Percentiles rank a stretch among this genome's conserved stretches.
Evolutionary conservation across 208 protist species (phyloP).

Genomic region (Wallacemonas sp.): DNA sequence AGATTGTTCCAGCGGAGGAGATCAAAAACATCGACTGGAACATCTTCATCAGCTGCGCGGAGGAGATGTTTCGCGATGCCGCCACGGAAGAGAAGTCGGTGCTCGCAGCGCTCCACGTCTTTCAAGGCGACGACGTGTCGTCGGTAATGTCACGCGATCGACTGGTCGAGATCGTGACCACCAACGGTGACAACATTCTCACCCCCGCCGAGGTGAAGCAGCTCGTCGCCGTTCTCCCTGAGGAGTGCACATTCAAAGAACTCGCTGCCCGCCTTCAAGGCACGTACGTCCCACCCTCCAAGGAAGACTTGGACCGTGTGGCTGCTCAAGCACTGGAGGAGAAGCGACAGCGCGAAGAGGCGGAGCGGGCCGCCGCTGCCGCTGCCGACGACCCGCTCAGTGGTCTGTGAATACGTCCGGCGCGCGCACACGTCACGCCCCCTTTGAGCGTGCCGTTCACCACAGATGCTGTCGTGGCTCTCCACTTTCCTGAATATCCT

Average conservation of each 20-base stretch:
- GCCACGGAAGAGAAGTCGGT: conserved; percentile 66
- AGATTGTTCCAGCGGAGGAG: conserved; percentile 76
- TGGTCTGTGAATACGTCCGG: conserved; percentile 18
- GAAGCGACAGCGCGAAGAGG: conserved; percentile 40
- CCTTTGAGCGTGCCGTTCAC: too few relatives aligned
- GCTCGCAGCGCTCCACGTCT: conserved; percentile 55
- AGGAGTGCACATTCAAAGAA: conserved; percentile 59
- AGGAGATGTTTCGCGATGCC: conserved; percentile 80
- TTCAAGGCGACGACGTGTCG: conserved; percentile 22
- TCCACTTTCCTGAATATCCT: too few relatives aligned
- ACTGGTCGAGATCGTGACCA: conserved; percentile 69
- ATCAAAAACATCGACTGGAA: conserved; percentile 94
- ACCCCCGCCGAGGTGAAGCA: conserved; percentile 76
- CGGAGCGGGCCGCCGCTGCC: conserved; percentile 26
- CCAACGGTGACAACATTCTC: conserved; percentile 79
- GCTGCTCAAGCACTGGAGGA: conserved; percentile 42
- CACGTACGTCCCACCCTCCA: conserved; percentile 74
- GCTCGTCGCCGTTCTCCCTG: conserved; percentile 39
- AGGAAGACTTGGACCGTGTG: conserved; percentile 64
- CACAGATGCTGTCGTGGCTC: too few relatives aligned
- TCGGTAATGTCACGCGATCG: conserved; percentile 42
- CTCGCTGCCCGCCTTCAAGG: conserved; percentile 81
- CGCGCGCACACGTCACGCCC: not conserved
- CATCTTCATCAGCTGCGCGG: conserved; percentile 87
- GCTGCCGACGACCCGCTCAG: conserved; percentile 37